Conservation (phyloP, 306 rosid species). For the Herpetospermum pedunculosum region DNA sequence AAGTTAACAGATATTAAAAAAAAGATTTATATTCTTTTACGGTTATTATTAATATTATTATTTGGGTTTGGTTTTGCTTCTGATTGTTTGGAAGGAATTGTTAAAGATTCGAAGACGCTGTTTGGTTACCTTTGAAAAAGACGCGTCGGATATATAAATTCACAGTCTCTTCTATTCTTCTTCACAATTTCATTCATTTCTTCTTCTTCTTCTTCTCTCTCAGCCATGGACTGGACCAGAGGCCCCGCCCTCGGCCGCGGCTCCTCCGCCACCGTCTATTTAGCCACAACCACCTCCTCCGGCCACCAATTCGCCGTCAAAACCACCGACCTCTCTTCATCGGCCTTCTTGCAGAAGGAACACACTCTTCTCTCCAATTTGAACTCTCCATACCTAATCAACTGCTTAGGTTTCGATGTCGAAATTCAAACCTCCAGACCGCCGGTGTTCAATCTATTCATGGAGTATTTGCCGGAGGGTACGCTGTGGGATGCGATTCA, state of each 20-base stretch:
- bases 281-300: slow-evolving; percentile 14
- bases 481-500: slow-evolving; percentile 28
- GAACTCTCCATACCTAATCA: slow-evolving; percentile 20
- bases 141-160: neutral
- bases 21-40: no score
- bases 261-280: slow-evolving; percentile 30
- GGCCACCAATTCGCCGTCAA: slow-evolving; percentile 30
- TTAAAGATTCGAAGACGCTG: neutral
- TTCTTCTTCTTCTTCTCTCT: neutral
- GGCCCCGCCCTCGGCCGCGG: slow-evolving; percentile 41
- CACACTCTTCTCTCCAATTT: slow-evolving; percentile 25
- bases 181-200: neutral
- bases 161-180: neutral
- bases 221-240: slow-evolving; percentile 30
- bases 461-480: slow-evolving; percentile 38
- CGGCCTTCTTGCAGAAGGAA: slow-evolving; percentile 22
- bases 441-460: slow-evolving; percentile 26
- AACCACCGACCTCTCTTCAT: slow-evolving; percentile 22
- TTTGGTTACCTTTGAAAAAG: neutral
- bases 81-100: neutral
- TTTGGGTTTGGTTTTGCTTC: neutral
- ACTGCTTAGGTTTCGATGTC: slow-evolving; percentile 26
- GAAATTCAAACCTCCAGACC: slow-evolving; percentile 1
- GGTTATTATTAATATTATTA: neutral
- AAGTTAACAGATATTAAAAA: no score